phyloP scores from a whole-genome alignment of 768 basidiomycete genomes.

The Tulasnella sp. region DNA sequence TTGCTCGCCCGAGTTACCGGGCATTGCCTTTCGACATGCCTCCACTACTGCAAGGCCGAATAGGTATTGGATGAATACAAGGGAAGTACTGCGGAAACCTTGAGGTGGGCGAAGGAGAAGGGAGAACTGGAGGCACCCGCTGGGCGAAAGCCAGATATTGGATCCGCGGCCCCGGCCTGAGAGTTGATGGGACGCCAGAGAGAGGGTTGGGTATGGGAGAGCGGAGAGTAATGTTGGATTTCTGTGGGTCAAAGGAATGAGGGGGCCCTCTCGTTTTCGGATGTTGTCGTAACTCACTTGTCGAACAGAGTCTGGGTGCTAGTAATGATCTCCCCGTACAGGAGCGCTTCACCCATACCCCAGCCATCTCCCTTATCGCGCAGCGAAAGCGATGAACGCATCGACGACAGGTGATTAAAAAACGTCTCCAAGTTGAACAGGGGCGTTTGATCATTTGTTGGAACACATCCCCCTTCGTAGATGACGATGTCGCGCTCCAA shows the following conservation, averaged over 20 bases:
- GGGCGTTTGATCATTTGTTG: constrained; percentile 47
- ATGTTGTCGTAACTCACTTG: constrained; percentile 49
- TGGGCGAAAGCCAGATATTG: constrained; percentile 89
- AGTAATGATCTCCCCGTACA: constrained; percentile 85
- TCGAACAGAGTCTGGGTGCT: constrained; percentile 94
- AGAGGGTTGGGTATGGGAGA: constrained; percentile 70
- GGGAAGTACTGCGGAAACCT: constrained; percentile 47
- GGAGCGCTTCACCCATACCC: constrained; percentile 63
- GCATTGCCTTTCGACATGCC: constrained; percentile 60
- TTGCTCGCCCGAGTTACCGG: constrained; percentile 43
- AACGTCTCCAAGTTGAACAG: constrained; percentile 61
- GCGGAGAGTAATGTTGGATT: constrained; percentile 63
- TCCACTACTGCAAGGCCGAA: constrained; percentile 84
- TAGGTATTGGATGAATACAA: constrained; percentile 93
- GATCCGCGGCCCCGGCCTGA: constrained; percentile 80
- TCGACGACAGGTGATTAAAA: constrained; percentile 43
- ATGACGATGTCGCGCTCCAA: constrained; percentile 28
- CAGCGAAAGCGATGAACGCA: constrained; percentile 14
- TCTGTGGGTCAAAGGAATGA: constrained; percentile 36
- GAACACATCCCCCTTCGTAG: constrained; percentile 24
- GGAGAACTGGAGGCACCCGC: constrained; percentile 82
- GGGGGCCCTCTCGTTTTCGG: neutral
- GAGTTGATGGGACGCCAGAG: constrained; percentile 80
- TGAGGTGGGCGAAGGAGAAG: constrained; percentile 56
- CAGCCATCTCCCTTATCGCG: constrained; percentile 10